Conservation (phyloP, 805 yeast species). For the Lipomyces yamanashiensis region DNA sequence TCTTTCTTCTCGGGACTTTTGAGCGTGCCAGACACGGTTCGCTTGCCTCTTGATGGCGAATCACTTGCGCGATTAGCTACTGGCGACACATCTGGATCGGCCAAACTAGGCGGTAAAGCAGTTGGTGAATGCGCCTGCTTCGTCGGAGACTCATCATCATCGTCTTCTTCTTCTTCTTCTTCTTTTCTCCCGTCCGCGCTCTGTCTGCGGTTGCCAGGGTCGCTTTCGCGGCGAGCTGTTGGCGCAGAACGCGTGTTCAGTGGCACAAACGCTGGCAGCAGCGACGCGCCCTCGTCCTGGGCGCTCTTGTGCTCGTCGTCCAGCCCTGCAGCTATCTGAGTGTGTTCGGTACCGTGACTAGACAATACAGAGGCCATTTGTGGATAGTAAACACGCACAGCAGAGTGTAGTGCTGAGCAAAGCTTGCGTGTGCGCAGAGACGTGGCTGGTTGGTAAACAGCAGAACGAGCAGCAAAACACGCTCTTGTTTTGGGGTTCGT, state of each 20-base stretch:
- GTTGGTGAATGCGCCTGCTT: neutral
- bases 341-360: neutral
- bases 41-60: slow-evolving; percentile 19
- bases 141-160: neutral
- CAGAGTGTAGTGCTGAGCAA: neutral
- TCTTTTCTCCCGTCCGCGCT: neutral
- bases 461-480: neutral
- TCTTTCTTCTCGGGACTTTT: slow-evolving; percentile 13
- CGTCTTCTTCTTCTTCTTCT: no score
- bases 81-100: neutral
- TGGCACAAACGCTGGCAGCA: slow-evolving; percentile 4
- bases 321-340: neutral
- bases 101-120: slow-evolving; percentile 2
- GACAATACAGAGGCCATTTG: neutral
- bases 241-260: slow-evolving; percentile 15
- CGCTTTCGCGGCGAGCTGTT: neutral
- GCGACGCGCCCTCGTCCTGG: neutral
- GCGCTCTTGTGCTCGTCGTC: neutral
- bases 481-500: slow-evolving; percentile 1
- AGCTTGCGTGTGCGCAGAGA: neutral
- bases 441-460: slow-evolving; percentile 15
- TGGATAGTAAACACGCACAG: neutral
- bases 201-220: neutral
- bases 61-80: neutral
- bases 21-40: slow-evolving; percentile 26